Percentiles rank a stretch among this genome's conserved stretches.
phyloP scores from a whole-genome alignment of 2,329 filamentous ascomycete species.

The Colletotrichum paranaense region DNA sequence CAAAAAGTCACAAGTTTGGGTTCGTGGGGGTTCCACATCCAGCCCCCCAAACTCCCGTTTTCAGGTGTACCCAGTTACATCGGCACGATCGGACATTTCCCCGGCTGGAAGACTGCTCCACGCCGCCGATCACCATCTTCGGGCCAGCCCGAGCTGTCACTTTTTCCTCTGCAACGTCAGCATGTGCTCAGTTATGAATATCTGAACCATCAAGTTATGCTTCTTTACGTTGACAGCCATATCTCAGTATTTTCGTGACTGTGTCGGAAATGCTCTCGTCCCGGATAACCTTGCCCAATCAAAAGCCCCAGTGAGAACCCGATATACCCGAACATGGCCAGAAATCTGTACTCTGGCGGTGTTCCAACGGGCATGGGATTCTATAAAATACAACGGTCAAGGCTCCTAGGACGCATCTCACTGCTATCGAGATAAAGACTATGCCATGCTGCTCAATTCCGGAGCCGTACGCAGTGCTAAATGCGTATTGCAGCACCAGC shows the following conservation, averaged over 20 bases:
- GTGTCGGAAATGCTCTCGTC: constrained; percentile 53
- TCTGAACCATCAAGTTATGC: neutral
- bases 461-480: constrained; percentile 58
- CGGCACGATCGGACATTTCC: neutral
- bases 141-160: neutral
- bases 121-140: neutral
- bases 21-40: neutral
- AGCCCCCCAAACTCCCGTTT: neutral
- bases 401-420: constrained; percentile 57
- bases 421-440: constrained; percentile 57
- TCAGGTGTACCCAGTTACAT: constrained; percentile 23
- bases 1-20: neutral
- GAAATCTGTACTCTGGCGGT: constrained; percentile 66
- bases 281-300: constrained; percentile 63
- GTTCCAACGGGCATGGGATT: constrained; percentile 48
- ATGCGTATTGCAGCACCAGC: constrained; percentile 56
- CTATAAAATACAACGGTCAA: constrained; percentile 49
- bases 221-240: constrained; percentile 6
- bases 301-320: constrained; percentile 67
- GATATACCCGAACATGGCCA: constrained; percentile 66
- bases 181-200: neutral
- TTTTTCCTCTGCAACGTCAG: neutral
- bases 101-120: neutral
- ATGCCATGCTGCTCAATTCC: constrained; percentile 52
- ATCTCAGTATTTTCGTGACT: constrained; percentile 37